Conservation (phyloP, 306 rosid genomes). For the Benincasa hispida region DNA sequence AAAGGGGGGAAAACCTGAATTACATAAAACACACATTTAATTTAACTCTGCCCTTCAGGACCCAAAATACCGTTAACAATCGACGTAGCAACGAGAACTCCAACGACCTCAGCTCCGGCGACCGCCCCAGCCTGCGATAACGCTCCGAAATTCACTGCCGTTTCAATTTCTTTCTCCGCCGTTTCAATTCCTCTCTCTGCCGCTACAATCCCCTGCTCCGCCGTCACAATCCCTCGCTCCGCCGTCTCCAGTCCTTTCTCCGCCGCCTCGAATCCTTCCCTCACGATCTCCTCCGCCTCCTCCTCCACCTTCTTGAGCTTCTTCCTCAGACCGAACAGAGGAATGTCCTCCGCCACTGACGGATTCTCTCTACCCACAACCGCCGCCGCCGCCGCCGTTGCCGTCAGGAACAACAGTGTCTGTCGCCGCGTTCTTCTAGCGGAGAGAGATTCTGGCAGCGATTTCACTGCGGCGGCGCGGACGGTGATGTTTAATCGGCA, state of each 20-base stretch:
- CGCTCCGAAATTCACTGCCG: conserved; percentile 42
- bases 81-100: conserved; percentile 52
- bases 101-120: conserved; percentile 63
- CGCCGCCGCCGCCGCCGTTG: conserved; percentile 37
- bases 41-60: conserved; percentile 35
- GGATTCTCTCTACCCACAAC: conserved; percentile 25
- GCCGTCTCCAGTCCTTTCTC: conserved; percentile 41
- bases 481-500: conserved; percentile 13
- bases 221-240: conserved; percentile 25
- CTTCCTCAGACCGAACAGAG: conserved; percentile 61
- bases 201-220: conserved; percentile 30
- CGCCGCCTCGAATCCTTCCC: conserved; percentile 64
- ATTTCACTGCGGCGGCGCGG: conserved; percentile 12
- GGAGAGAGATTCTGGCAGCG: neutral
- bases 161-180: conserved; percentile 41
- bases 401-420: conserved; percentile 35
- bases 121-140: conserved; percentile 71
- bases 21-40: neutral
- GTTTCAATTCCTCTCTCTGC: conserved; percentile 38
- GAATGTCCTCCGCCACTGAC: conserved; percentile 48
- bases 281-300: conserved; percentile 59
- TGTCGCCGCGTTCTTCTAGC: conserved; percentile 27
- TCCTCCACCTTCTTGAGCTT: conserved; percentile 58
- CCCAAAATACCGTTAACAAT: conserved; percentile 74
- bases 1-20: neutral